Evolutionary conservation across 2,329 filamentous ascomycete genomes (phyloP), one percentile per base, ranked within the genome.

Genomic region (Nemania sp.): DNA sequence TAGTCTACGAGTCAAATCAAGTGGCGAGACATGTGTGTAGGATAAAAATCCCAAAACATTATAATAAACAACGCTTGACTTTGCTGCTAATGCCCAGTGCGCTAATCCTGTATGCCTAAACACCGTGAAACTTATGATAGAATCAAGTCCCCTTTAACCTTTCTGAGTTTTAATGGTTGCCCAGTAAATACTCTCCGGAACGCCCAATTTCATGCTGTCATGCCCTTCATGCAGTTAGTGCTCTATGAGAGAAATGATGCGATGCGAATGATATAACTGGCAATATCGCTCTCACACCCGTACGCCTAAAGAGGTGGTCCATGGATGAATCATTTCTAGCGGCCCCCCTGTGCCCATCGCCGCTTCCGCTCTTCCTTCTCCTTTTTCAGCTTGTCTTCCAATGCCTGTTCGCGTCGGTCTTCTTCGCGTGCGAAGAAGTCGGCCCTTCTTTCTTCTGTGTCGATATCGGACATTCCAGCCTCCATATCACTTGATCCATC

Each of bases 401-500:
- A 60, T 2, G 69, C 71, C 54, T 73, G 68, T 65, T 86, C 83
- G 2, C 76, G 75, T 72, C 82, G 88, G 52, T 92, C 89, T 67
- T 92, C 89, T 41, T 79, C 78, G 39, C 81, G 81, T 20, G 88
- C 89, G 49, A 80, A 76, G 24, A 75, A 71, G 55, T 86, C 80
- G 2, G 88, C 86, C 44, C 74, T 67, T 41, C 77, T 74, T 68
- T 93, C 89, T 68, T 93, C 89, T 30, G 80, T 75, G 56, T 91
- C 87, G 47, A 92, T 82, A 62, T 91, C 88, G 56, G 86, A 86
- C 31, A 87, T 69, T 28, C 87, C 88, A 2, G 87, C 89, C 69
- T 91, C 88, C 86, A 91, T 91, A 63, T 90, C 89, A 5, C 86
- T 90, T 5, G 86, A 88, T 5, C 69, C 83, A 49, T 88, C 87